These are phyloP conservation scores for Xerophyta viscosa DNA, from an alignment of 106 monocot species.

Conservation along the genomic window DNA sequence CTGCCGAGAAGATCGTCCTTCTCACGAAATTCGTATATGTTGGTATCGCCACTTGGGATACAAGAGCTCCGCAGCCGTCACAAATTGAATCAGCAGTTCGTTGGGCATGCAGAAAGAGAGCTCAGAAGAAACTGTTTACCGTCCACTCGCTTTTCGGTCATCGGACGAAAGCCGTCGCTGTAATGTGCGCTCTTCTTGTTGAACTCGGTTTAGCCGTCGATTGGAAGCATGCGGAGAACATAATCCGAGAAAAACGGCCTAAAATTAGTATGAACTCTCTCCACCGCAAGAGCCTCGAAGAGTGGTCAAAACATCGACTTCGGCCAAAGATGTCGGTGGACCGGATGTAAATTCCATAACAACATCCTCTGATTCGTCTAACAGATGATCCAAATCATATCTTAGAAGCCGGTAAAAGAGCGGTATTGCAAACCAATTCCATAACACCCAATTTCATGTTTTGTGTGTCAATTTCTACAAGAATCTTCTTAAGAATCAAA, in stretches of 20 bases:
- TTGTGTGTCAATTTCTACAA: too few species aligned
- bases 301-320: constrained; percentile 79
- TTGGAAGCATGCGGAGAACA: constrained; percentile 83
- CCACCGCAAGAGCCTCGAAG: constrained; percentile 73
- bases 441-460: too few species aligned
- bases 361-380: constrained; percentile 8
- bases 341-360: constrained; percentile 30
- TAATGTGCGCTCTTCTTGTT: constrained; percentile 85
- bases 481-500: too few species aligned
- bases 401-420: too few species aligned
- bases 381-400: constrained; percentile 13
- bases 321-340: constrained; percentile 21
- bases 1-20: constrained; percentile 48
- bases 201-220: constrained; percentile 67
- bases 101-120: constrained; percentile 73
- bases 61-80: constrained; percentile 66
- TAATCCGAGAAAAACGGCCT: constrained; percentile 66
- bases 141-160: constrained; percentile 89
- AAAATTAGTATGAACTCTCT: constrained; percentile 69
- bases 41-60: constrained; percentile 91
- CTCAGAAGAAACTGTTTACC: constrained; percentile 63
- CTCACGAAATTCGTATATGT: constrained; percentile 51
- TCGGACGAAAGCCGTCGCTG: constrained; percentile 28
- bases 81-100: constrained; percentile 78
- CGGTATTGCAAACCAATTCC: too few species aligned